These are phyloP conservation scores for Arctostaphylos glauca DNA, from an alignment of 148 eudicot species.

Conservation along the genomic window DNA sequence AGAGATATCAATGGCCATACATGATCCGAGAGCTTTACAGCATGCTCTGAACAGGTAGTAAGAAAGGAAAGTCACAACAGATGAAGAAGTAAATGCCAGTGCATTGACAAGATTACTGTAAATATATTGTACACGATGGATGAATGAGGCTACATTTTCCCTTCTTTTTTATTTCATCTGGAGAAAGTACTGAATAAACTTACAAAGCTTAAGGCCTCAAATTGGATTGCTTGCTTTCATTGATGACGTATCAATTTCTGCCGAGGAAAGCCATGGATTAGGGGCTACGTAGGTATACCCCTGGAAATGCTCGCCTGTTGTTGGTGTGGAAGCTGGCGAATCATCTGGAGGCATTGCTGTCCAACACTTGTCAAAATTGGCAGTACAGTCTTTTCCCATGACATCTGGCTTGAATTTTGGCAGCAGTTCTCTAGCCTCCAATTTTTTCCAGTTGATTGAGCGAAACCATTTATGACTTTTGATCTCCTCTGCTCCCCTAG, in stretches of 20 bases:
- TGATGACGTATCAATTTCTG: conserved; percentile 13
- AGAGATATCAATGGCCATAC: background rate
- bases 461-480: conserved; percentile 81
- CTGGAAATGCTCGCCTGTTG: conserved; percentile 62
- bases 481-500: conserved; percentile 66
- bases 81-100: background rate
- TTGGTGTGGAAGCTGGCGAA: conserved; percentile 86
- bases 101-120: background rate
- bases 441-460: conserved; percentile 79
- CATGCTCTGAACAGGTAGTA: background rate
- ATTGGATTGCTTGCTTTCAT: background rate
- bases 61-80: background rate
- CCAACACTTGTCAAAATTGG: conserved; percentile 88
- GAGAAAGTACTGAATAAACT: background rate
- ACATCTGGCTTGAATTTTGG: conserved; percentile 90
- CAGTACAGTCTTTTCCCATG: conserved; percentile 75
- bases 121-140: conserved; percentile 2
- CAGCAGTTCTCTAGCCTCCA: conserved; percentile 62
- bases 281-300: conserved; percentile 84
- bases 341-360: conserved; percentile 83
- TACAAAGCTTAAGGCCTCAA: background rate
- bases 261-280: conserved; percentile 74
- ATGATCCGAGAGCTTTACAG: background rate
- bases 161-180: conserved; percentile 3
- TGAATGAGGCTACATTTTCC: conserved; percentile 7